Evolutionary conservation across 805 yeast genomes (phyloP), one percentile per base, ranked within the genome.

Genomic region (Starmerella vaccinii): DNA sequence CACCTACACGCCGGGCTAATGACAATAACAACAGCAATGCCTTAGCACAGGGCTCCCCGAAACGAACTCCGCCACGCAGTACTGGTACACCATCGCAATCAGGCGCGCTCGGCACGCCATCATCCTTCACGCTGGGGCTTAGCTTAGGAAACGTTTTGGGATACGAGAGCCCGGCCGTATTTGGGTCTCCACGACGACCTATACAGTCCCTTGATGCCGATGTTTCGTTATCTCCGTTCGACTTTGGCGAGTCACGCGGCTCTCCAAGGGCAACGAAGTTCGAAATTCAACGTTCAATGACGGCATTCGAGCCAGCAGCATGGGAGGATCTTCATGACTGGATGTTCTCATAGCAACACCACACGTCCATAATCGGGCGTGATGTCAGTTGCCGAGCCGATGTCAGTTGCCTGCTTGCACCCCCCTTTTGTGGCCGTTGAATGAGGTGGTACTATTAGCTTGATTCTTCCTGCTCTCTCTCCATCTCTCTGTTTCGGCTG

Each of bases 271-370:
- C 52, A 3, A 23, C 51, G n/a, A 50, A 43, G n/a, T 43, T 49
- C 35, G 59, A 56, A 19, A 57, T 57, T 30, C 56, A 50, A 42
- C 44, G 60, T 3, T 42, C 60, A 5, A 55, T 57, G 58, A 53
- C 60, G 5, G 58, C 60, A 13, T 57, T 57, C 24, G 60, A 57
- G 46, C 60, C 60, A 1, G 49, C 59, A 7, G 58, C 53, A 1
- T 57, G 60, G 60, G 60, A 57, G 38, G 60, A 57, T 9, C 50
- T 57, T 48, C 58, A 59, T 27, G 60, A 57, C 46, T 57, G 60
- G 60, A 58, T 55, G 40, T 55, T 43, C 15, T 43, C 46, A 6
- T 43, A 24, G 40, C 22, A 12, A 26, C 29, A 8, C 7, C 12
- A 26, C 12, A 26, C 29, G 3, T 12, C 10, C 7, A 12, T 26